Evolutionary conservation across 306 rosid species (phyloP).

Genomic region (Begonia masoniana): DNA sequence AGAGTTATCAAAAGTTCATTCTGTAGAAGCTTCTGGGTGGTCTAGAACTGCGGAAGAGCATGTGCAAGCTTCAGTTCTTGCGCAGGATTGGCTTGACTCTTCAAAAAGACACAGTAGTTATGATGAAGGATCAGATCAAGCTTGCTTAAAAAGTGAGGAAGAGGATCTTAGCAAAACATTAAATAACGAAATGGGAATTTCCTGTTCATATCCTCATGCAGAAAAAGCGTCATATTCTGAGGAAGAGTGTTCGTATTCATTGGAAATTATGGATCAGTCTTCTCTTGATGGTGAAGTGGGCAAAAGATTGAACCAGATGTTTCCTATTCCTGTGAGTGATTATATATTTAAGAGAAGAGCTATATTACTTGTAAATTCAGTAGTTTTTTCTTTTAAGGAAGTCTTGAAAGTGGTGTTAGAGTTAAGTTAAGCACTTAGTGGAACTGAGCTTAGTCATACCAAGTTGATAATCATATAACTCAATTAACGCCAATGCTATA

Average conservation of each 20-base stretch:
- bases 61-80: constrained; percentile 40
- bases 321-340: constrained; percentile 75
- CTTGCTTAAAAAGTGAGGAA: constrained; percentile 21
- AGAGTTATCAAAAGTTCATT: constrained; percentile 52
- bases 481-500: no score
- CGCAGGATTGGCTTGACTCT: constrained; percentile 59
- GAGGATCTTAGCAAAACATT: constrained; percentile 12
- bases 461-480: no score
- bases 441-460: no score
- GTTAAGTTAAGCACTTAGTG: no score
- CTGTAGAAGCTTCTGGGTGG: constrained; percentile 32
- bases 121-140: constrained; percentile 19
- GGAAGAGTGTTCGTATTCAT: constrained; percentile 26
- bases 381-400: no score
- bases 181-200: constrained; percentile 18
- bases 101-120: constrained; percentile 27
- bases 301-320: constrained; percentile 70
- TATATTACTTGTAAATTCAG: no score
- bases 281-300: constrained; percentile 90
- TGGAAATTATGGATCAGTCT: constrained; percentile 73
- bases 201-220: constrained; percentile 22
- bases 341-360: no score
- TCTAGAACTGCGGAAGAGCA: constrained; percentile 31
- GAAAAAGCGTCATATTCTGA: constrained; percentile 22
- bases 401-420: no score